Conservation (phyloP, 1,284 basidiomycete genomes). For the Tylopilus orsonianus region DNA sequence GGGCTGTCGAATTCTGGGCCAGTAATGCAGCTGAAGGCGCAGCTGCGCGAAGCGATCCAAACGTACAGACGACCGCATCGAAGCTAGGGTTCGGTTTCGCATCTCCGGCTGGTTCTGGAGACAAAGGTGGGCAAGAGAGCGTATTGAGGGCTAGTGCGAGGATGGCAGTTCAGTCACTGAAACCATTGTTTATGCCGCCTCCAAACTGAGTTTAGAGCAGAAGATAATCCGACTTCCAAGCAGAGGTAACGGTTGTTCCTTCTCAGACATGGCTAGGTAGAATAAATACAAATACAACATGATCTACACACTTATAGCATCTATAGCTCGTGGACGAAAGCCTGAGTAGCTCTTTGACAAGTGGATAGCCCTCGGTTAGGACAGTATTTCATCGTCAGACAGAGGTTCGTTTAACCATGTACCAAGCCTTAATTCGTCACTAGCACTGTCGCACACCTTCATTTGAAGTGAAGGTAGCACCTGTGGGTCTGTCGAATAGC, state of each 20-base stretch:
- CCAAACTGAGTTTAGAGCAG: conserved; percentile 20
- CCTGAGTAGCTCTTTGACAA: not conserved
- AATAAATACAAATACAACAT: not conserved
- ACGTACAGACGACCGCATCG: conserved; percentile 50
- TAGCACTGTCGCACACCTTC: too few relatives aligned
- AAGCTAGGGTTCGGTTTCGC: conserved; percentile 48
- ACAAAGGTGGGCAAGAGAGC: conserved; percentile 30
- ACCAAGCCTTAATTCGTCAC: too few relatives aligned
- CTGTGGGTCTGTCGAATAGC: not conserved
- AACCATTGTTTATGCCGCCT: conserved; percentile 30
- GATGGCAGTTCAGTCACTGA: conserved; percentile 39
- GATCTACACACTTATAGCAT: not conserved
- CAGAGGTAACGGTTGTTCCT: too few relatives aligned
- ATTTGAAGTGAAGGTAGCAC: not conserved
- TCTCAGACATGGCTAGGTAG: not conserved
- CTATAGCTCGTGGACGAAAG: not conserved
- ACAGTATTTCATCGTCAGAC: too few relatives aligned
- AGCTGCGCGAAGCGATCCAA: conserved; percentile 45
- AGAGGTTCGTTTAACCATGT: too few relatives aligned
- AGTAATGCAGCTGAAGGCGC: conserved; percentile 51
- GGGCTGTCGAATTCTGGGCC: conserved; percentile 55
- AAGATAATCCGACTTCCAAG: too few relatives aligned
- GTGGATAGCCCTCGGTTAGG: too few relatives aligned
- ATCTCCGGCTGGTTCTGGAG: conserved; percentile 20
- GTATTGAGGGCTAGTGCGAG: conserved; percentile 40